These are phyloP conservation scores for Emericellopsis cladophorae DNA, from an alignment of 2,329 filamentous ascomycete species.

Conservation along the genomic window DNA sequence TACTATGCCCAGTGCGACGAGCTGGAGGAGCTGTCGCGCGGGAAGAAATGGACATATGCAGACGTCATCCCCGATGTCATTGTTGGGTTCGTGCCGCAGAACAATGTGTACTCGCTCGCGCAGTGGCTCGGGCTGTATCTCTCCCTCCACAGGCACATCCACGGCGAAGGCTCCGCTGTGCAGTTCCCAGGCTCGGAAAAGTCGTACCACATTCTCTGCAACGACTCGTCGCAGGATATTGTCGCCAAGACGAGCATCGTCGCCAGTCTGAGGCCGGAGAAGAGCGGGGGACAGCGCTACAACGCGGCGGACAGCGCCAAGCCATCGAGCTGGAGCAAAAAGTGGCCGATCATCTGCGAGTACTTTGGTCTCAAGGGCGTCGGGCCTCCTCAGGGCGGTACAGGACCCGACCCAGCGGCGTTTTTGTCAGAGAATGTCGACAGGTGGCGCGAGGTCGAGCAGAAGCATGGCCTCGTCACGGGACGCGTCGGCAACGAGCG, in stretches of 20 bases:
- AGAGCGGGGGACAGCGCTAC: conserved; percentile 21
- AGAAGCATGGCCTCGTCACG: conserved; percentile 16
- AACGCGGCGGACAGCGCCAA: conserved; percentile 26
- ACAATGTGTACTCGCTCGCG: conserved; percentile 27
- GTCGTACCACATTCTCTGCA: conserved; percentile 18
- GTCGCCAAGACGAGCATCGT: conserved; percentile 25
- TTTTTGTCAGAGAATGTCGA: conserved; percentile 16
- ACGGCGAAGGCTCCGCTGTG: conserved; percentile 19
- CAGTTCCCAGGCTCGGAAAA: conserved; percentile 20
- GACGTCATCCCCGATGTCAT: conserved; percentile 30
- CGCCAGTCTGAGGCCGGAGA: conserved; percentile 24
- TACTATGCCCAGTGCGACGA: conserved; percentile 31
- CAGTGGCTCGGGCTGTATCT: conserved; percentile 25
- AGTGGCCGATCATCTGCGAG: conserved; percentile 30
- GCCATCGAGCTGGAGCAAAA: conserved; percentile 23
- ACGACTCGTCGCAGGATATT: conserved; percentile 21
- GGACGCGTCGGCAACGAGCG: conserved; percentile 17
- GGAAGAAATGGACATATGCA: conserved; percentile 28
- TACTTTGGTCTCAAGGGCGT: conserved; percentile 31
- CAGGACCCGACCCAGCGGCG: conserved; percentile 15
- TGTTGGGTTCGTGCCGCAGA: conserved; percentile 27
- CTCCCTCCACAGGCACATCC: conserved; percentile 18
- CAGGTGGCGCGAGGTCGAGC: conserved; percentile 17
- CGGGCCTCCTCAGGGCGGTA: conserved; percentile 12
- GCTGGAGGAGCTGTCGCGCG: conserved; percentile 17